Evolutionary conservation across 306 rosid genomes (phyloP).

Genomic region (Castanea crenata): DNA sequence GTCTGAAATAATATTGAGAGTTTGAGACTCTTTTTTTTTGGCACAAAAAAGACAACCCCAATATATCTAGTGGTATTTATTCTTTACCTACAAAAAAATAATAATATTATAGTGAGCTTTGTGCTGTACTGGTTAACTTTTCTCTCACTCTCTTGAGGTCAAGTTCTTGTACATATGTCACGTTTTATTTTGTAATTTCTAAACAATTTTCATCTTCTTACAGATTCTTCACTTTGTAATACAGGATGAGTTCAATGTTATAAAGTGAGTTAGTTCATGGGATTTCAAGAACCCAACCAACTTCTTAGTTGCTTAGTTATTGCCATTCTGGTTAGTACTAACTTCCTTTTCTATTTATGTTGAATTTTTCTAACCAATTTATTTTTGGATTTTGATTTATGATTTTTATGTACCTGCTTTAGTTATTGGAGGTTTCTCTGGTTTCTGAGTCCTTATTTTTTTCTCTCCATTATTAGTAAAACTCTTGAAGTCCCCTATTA

Average conservation of each 20-base stretch:
- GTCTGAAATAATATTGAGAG: background rate
- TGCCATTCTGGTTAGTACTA: conserved; percentile 41
- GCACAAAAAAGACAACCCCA: conserved; percentile 7
- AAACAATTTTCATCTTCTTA: background rate
- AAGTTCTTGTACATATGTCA: conserved; percentile 11
- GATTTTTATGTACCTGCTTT: background rate
- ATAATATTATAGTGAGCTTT: no score
- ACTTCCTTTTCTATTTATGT: conserved; percentile 3
- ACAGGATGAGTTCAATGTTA: conserved; percentile 23
- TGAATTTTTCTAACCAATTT: background rate
- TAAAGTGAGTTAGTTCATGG: conserved; percentile 10
- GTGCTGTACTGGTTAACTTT: conserved; percentile 11
- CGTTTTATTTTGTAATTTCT: background rate
- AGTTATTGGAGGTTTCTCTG: background rate
- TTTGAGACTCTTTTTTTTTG: background rate
- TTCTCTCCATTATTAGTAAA: no score
- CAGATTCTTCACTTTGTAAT: conserved; percentile 22
- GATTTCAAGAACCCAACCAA: conserved; percentile 10
- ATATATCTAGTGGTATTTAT: background rate
- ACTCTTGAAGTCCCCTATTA: background rate
- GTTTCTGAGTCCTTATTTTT: no score
- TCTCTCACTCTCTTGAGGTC: conserved; percentile 1
- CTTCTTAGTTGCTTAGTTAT: conserved; percentile 16
- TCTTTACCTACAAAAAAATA: no score
- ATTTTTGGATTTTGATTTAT: background rate